Evolutionary conservation across 257 asterid species (phyloP).

Genomic region (Pogostemon cablin): DNA sequence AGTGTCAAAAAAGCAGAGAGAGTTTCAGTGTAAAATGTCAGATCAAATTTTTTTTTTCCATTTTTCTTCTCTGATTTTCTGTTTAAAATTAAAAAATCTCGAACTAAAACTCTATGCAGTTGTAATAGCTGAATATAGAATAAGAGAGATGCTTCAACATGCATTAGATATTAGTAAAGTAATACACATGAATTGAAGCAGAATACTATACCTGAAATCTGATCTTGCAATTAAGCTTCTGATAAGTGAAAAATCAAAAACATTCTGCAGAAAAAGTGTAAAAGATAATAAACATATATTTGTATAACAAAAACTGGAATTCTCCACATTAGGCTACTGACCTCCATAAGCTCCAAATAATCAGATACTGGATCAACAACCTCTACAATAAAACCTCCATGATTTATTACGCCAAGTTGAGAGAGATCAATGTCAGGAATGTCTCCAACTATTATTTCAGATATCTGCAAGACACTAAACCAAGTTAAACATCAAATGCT

Average conservation of each 20-base stretch:
- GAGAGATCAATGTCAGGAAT: constrained; percentile 84
- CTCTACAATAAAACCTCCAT: constrained; percentile 74
- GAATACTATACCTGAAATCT: constrained; percentile 70
- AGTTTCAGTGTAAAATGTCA: too few species aligned
- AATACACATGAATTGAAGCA: constrained; percentile 6
- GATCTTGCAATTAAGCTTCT: constrained; percentile 68
- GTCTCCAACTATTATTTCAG: constrained; percentile 79
- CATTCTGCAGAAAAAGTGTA: constrained; percentile 61
- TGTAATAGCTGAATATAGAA: background rate
- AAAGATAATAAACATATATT: background rate
- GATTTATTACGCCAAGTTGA: constrained; percentile 57
- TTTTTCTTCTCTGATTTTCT: background rate
- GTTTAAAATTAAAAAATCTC: background rate
- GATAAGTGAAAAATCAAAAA: constrained; percentile 88
- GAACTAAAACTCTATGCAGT: background rate
- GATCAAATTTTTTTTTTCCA: background rate
- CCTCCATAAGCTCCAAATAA: constrained; percentile 97
- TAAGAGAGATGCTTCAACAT: background rate
- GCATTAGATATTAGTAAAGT: constrained; percentile 11
- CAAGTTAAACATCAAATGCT: constrained; percentile 35
- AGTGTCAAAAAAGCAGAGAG: background rate
- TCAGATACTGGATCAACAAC: constrained; percentile 94
- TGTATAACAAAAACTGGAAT: constrained; percentile 7
- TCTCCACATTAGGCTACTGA: constrained; percentile 38
- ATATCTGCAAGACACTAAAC: constrained; percentile 62